A percentile compares a stretch with the other conserved stretches of the same genome.
Conservation (phyloP, 2,329 filamentous ascomycete species). For the Cladosporium sp. region DNA sequence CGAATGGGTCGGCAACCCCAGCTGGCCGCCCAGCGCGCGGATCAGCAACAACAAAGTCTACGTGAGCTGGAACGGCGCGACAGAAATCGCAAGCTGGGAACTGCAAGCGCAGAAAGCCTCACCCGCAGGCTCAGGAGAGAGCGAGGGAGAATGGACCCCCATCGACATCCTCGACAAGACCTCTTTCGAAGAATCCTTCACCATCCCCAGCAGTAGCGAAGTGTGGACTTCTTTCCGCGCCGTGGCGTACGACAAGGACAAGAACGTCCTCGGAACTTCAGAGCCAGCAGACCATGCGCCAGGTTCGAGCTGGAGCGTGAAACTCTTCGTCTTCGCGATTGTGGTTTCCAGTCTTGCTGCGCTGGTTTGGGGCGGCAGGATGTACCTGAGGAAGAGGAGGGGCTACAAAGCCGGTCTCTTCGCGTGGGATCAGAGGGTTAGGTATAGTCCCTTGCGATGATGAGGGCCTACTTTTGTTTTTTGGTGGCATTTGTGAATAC, state of each 20-base stretch:
- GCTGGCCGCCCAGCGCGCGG: constrained; percentile 21
- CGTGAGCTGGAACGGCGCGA: constrained; percentile 52
- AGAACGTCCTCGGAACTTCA: constrained; percentile 16
- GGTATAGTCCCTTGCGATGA: constrained; percentile 6
- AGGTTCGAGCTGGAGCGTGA: constrained; percentile 4
- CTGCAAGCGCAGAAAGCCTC: constrained; percentile 24
- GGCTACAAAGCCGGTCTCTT: constrained; percentile 6
- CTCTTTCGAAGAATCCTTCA: constrained; percentile 19
- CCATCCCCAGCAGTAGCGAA: constrained; percentile 9
- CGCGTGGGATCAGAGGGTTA: background rate
- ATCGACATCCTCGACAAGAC: constrained; percentile 2
- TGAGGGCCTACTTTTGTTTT: background rate
- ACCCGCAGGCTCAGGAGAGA: background rate
- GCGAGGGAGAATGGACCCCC: constrained; percentile 3
- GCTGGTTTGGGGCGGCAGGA: background rate
- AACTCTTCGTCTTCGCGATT: constrained; percentile 4
- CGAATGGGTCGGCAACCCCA: constrained; percentile 26
- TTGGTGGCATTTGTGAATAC: background rate
- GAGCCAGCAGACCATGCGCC: background rate
- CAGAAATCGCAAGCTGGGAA: constrained; percentile 44
- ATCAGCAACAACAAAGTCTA: constrained; percentile 35
- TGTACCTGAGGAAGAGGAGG: constrained; percentile 2
- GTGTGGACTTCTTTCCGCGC: constrained; percentile 18
- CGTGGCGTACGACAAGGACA: constrained; percentile 20
- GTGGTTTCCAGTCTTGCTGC: background rate